Base-by-base conservation (phyloP, 2,329 filamentous ascomycete genomes). In the Phaeosphaeriaceae sp. region DNA sequence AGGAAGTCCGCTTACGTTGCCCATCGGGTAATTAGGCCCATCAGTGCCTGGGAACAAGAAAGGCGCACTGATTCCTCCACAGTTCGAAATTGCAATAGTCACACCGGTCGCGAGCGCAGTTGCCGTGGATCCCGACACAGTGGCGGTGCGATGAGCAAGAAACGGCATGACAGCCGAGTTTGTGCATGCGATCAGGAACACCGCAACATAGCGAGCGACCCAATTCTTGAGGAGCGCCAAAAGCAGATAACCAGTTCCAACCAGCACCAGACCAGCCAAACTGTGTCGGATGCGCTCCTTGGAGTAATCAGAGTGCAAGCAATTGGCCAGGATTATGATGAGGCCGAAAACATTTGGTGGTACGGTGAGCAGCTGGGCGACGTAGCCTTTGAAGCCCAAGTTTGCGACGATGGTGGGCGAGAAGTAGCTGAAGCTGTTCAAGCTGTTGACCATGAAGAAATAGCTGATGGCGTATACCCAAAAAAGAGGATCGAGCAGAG, bases 341-440 rank as follows among this genome's bases (percentile, higher is more conserved):
- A 88, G 89, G 6, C 85, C 86, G 1, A 85, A 84, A 1, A 85
- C 87, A 71, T 88, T 90, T 0, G 88, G 87, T 1, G 88, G 88
- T 0, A 90, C 87, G 0, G 87, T 89, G 82, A 90, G 87, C 21
- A 91, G 74, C 74, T 91, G 88, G 4, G 88, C 87, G 49, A 79
- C 72, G n/a, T 89, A 78, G 53, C 85, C 82, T n/a, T 83, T 72
- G 64, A 83, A 85, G 1, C 83, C 83, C 1, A 86, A 71, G 0
- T 86, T 86, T 4, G 82, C 82, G 54, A 90, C 86, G 55, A 91
- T 90, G 2, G 85, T 88, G 0, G 89, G 89, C 0, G 89, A 83
- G 74, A 83, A 91, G 51, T 80, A 77, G 15, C 59, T 60, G 48
- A 68, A 66, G 11, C 58, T 58, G 57, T 65, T 68, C 79, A 13